These are phyloP conservation scores for Ceratocystis huliohia DNA, from an alignment of 2,329 filamentous ascomycete genomes.

Conservation along the genomic window DNA sequence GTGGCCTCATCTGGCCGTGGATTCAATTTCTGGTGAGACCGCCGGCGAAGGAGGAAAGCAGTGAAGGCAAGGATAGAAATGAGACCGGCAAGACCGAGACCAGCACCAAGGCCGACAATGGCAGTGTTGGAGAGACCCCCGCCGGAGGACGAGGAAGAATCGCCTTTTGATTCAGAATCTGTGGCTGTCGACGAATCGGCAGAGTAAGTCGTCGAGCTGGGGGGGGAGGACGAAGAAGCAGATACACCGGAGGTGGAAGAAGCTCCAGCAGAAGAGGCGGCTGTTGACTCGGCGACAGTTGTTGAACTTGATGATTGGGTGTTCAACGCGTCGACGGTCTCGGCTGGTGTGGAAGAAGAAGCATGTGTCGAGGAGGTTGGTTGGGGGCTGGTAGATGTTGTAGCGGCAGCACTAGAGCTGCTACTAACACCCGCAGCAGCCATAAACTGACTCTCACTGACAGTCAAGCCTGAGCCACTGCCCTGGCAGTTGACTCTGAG, in stretches of 20 bases:
- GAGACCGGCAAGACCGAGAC: slow-evolving; percentile 27
- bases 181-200: background rate
- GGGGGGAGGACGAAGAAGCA: slow-evolving; percentile 16
- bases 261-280: background rate
- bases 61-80: slow-evolving; percentile 23
- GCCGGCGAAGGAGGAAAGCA: slow-evolving; percentile 26
- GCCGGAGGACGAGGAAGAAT: background rate
- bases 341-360: slow-evolving; percentile 18
- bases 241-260: background rate
- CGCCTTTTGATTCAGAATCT: background rate
- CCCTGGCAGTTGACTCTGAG: slow-evolving; percentile 34
- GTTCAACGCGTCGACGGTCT: background rate
- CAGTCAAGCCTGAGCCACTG: slow-evolving; percentile 33
- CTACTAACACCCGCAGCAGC: slow-evolving; percentile 21
- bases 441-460: slow-evolving; percentile 34
- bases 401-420: slow-evolving; percentile 20
- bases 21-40: slow-evolving; percentile 18
- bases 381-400: slow-evolving; percentile 9
- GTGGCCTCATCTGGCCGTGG: background rate
- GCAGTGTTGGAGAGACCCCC: slow-evolving; percentile 29
- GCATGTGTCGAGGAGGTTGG: slow-evolving; percentile 19
- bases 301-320: slow-evolving; percentile 7
- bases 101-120: slow-evolving; percentile 33
- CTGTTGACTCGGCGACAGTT: slow-evolving; percentile 12
- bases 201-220: background rate